Base-by-base conservation (phyloP, 1,139 yeast genomes). In the Saccharomycopsis hybrid region DNA sequence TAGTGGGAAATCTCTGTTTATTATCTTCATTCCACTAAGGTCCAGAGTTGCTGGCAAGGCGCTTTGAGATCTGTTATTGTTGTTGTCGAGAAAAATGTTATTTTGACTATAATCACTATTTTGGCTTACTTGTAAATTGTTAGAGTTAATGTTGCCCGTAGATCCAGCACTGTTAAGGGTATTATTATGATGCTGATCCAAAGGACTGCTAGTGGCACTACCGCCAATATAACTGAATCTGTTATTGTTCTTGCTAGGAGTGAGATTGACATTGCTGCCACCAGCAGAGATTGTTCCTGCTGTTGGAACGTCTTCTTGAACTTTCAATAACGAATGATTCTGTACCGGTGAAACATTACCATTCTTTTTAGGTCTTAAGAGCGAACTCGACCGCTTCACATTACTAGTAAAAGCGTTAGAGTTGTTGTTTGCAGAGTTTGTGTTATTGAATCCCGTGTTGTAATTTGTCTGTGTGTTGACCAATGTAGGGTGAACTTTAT, bases 401-500 rank as follows among this genome's bases (percentile, higher is more conserved):
- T 40, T 47, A 5, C 33, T n/a, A 5, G 43, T 35, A 28, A 41
- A 44, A 7, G 44, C 29, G 29, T 32, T 32, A 2, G 44, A 4
- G 25, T 33, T 43, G 9, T 36, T 7, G 13, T n/a, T 39, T 9
- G 28, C 3, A 9, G 35, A n/a, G 28, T 18, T n/a, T 7, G 41
- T 11, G 5, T 37, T 39, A 28, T 45, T 36, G 35, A 41, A 42
- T 7, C 28, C 50, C 4, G 24, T 13, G 48, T 52, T 54, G 41
- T 52, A 48, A 35, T 46, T 50, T 11, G 51, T 48, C 28, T 55
- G 56, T 28, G 50, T 48, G 18, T 53, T 51, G 28, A 32, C 66
- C 68, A 85, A 77, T 2, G 90, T 77, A 3, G 92, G 85, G 64
- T 89, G 96, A 49, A 82, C 81, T 48, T 74, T 76, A 64, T 86